These are phyloP conservation scores for Populus tomentosa DNA, from an alignment of 441 rosid species.

Conservation along the genomic window DNA sequence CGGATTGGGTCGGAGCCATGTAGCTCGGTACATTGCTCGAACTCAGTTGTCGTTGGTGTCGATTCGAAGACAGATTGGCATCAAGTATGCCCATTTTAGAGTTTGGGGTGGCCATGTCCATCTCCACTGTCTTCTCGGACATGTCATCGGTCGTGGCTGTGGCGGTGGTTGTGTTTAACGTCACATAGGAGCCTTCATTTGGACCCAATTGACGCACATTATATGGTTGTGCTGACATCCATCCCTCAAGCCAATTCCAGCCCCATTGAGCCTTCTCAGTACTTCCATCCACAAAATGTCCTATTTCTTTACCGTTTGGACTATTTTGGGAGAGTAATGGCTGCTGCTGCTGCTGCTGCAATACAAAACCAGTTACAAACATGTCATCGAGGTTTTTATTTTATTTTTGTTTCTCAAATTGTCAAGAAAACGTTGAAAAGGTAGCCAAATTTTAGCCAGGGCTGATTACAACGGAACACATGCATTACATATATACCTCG, in stretches of 20 bases:
- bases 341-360: slow-evolving; percentile 34
- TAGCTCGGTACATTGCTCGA: slow-evolving; percentile 56
- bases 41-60: slow-evolving; percentile 33
- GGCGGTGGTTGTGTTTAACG: slow-evolving; percentile 41
- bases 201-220: slow-evolving; percentile 31
- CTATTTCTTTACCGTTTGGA: slow-evolving; percentile 30
- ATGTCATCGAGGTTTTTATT: neutral
- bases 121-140: slow-evolving; percentile 84
- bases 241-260: slow-evolving; percentile 89
- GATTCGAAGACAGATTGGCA: slow-evolving; percentile 25
- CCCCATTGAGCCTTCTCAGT: slow-evolving; percentile 60
- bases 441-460: neutral
- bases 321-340: slow-evolving; percentile 19
- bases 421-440: neutral
- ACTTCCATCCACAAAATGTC: slow-evolving; percentile 27
- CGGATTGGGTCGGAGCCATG: slow-evolving; percentile 85
- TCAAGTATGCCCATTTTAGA: slow-evolving; percentile 22
- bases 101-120: slow-evolving; percentile 46
- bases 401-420: neutral
- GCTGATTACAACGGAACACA: neutral
- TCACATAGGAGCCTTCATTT: slow-evolving; percentile 43
- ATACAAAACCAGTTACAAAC: neutral
- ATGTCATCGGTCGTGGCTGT: slow-evolving; percentile 46
- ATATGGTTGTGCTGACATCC: slow-evolving; percentile 87
- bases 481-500: slow-evolving; percentile 41